These are phyloP conservation scores for Delitschia confertaspora DNA, from an alignment of 495 filamentous ascomycete genomes.

Conservation along the genomic window DNA sequence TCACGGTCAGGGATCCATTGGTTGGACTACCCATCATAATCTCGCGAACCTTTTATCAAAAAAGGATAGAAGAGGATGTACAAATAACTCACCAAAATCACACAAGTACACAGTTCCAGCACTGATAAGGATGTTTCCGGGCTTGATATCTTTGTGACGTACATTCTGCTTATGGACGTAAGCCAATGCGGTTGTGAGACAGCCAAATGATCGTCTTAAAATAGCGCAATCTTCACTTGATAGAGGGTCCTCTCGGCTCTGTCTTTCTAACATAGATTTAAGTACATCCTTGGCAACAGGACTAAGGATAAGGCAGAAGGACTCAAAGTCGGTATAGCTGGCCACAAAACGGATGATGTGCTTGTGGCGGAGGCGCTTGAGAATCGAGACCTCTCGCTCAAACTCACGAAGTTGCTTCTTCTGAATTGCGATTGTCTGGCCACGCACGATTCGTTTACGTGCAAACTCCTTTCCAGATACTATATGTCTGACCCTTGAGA, in stretches of 20 bases:
- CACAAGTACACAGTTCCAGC: constrained; percentile 33
- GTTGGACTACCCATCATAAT: too few species aligned
- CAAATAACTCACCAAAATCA: too few species aligned
- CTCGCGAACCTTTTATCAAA: too few species aligned
- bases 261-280: constrained; percentile 5
- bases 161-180: constrained; percentile 37
- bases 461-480: constrained; percentile 17
- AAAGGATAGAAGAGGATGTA: too few species aligned
- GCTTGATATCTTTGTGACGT: constrained; percentile 43
- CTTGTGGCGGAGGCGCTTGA: constrained; percentile 16
- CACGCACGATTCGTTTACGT: constrained; percentile 12
- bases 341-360: constrained; percentile 18
- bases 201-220: constrained; percentile 19
- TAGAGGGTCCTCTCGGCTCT: constrained; percentile 2
- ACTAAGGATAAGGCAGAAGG: constrained; percentile 19
- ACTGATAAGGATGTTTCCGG: constrained; percentile 40
- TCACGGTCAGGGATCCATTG: too few species aligned
- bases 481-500: constrained; percentile 10
- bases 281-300: constrained; percentile 18
- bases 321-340: constrained; percentile 21
- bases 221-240: not conserved
- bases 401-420: constrained; percentile 8
- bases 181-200: constrained; percentile 34
- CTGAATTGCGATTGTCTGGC: constrained; percentile 2
- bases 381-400: constrained; percentile 12